Percentiles rank a stretch among this genome's conserved stretches.
Conservation (phyloP, 768 basidiomycete species). For the Sarcodon aspratus region DNA sequence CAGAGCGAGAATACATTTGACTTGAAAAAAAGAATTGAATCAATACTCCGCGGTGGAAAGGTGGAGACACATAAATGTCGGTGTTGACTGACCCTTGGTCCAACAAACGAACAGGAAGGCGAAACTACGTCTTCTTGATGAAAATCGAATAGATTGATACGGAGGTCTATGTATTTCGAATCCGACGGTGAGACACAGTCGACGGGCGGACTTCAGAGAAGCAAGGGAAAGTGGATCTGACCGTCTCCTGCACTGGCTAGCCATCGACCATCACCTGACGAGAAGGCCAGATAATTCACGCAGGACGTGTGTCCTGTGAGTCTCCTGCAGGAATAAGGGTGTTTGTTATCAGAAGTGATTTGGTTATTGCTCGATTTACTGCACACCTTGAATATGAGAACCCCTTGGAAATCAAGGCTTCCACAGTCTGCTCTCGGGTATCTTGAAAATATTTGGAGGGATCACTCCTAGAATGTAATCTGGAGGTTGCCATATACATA, state of each 20-base stretch:
- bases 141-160: slow-evolving; percentile 24
- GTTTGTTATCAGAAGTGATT: no score
- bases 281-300: slow-evolving; percentile 25
- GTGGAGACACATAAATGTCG: not conserved
- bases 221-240: slow-evolving; percentile 3
- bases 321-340: slow-evolving; percentile 12
- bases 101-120: slow-evolving; percentile 16
- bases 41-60: not conserved
- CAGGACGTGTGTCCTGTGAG: slow-evolving; percentile 23
- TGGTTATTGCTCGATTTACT: not conserved
- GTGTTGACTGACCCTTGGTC: slow-evolving; percentile 15
- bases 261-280: slow-evolving; percentile 22
- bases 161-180: slow-evolving; percentile 13
- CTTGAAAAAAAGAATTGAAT: slow-evolving; percentile 20
- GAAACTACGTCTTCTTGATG: slow-evolving; percentile 16
- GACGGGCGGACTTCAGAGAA: not conserved
- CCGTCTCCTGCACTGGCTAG: slow-evolving; percentile 28
- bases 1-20: slow-evolving; percentile 60
- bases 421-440: not conserved
- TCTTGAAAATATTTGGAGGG: no score
- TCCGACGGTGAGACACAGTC: not conserved
- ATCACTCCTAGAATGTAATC: no score
- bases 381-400: slow-evolving; percentile 12
- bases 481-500: no score
- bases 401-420: slow-evolving; percentile 4